phyloP scores from a whole-genome alignment of 2,329 filamentous ascomycete genomes.

The Calonectria montana region DNA sequence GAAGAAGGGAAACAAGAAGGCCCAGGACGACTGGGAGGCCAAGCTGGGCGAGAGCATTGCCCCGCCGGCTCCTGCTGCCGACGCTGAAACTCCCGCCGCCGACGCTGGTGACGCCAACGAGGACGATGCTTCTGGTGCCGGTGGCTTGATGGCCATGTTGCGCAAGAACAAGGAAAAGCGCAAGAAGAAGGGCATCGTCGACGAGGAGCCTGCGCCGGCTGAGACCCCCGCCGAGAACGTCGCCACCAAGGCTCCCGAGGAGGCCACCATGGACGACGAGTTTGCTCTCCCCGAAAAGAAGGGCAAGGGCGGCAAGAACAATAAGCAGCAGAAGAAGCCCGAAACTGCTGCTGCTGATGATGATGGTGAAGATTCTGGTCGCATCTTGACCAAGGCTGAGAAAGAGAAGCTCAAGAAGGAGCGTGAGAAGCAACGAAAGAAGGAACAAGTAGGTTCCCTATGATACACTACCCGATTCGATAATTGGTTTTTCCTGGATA shows the following conservation, averaged over 20 bases:
- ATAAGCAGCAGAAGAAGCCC: slow-evolving; percentile 56
- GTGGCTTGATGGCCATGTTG: slow-evolving; percentile 82
- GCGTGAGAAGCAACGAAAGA: slow-evolving; percentile 97
- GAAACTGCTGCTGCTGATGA: slow-evolving; percentile 65
- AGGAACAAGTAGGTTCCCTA: slow-evolving; percentile 79
- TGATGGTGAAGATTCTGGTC: slow-evolving; percentile 68
- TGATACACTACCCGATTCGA: no score
- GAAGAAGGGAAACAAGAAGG: slow-evolving; percentile 89
- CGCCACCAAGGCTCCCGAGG: slow-evolving; percentile 77
- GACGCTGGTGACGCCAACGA: slow-evolving; percentile 61
- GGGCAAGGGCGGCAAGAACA: slow-evolving; percentile 68
- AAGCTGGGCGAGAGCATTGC: slow-evolving; percentile 85
- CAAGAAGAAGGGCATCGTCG: slow-evolving; percentile 85
- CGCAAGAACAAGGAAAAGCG: slow-evolving; percentile 87
- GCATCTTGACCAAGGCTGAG: slow-evolving; percentile 94
- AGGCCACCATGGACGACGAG: slow-evolving; percentile 86
- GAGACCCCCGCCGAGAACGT: slow-evolving; percentile 74
- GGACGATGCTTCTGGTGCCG: slow-evolving; percentile 66
- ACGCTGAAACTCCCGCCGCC: slow-evolving; percentile 56
- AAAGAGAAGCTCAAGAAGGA: slow-evolving; percentile 99
- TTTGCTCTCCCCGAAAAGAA: slow-evolving; percentile 86
- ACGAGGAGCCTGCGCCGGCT: slow-evolving; percentile 61
- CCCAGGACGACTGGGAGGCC: slow-evolving; percentile 93
- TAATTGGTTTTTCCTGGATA: background rate
- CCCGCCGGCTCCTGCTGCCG: slow-evolving; percentile 62